phyloP scores from a whole-genome alignment of 208 protist genomes.

The Endotrypanum monterogeii region DNA sequence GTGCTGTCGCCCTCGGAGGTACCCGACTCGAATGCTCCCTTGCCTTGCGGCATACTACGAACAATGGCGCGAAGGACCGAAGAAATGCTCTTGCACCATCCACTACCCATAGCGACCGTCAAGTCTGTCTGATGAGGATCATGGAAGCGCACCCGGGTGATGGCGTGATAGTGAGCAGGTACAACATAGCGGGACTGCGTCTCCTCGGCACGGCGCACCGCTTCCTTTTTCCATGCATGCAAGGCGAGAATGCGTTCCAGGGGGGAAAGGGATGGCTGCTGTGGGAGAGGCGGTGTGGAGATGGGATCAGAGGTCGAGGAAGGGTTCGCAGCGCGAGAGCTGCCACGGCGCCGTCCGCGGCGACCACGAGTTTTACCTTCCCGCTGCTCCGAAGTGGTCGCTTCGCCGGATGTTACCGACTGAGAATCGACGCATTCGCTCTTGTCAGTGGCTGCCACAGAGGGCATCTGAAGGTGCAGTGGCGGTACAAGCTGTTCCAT shows the following conservation, averaged over 20 bases:
- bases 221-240: constrained; percentile 59
- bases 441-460: neutral
- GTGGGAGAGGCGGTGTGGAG: neutral
- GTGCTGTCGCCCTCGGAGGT: constrained; percentile 1
- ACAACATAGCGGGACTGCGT: constrained; percentile 54
- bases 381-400: neutral
- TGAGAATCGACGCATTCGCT: constrained; percentile 3
- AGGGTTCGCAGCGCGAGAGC: neutral
- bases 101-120: constrained; percentile 59
- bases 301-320: neutral
- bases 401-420: neutral
- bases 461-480: constrained; percentile 38
- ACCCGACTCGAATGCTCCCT: neutral
- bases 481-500: constrained; percentile 84
- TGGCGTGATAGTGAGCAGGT: constrained; percentile 62
- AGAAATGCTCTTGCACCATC: constrained; percentile 46
- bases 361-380: constrained; percentile 15
- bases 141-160: constrained; percentile 76
- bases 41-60: constrained; percentile 32
- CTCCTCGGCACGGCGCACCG: constrained; percentile 30
- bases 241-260: constrained; percentile 65
- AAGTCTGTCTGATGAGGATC: constrained; percentile 53
- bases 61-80: constrained; percentile 59
- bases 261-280: constrained; percentile 24
- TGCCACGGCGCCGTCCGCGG: constrained; percentile 15